Percentiles rank a stretch among this genome's conserved stretches.
Evolutionary conservation across 805 yeast genomes (phyloP).

Genomic region (Suhomyces canberraensis): DNA sequence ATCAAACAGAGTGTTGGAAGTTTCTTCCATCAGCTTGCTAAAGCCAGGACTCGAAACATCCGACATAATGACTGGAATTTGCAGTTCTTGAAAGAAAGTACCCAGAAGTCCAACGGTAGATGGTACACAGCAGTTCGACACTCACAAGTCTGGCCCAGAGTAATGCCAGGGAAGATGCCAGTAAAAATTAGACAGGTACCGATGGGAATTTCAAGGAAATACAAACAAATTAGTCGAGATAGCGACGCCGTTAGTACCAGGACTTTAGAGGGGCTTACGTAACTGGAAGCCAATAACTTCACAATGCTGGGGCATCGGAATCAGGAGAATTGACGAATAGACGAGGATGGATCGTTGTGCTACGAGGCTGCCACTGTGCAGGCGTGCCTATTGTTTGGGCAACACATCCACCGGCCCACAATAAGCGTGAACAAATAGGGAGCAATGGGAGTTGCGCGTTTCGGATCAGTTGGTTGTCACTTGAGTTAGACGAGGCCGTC

Average conservation of each 20-base stretch:
- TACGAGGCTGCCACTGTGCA: too few species aligned
- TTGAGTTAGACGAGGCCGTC: background rate
- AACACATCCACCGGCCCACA: too few species aligned
- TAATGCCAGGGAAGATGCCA: background rate
- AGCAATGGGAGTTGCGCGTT: too few species aligned
- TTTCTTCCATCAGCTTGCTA: slow-evolving; percentile 1
- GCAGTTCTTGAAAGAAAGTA: background rate
- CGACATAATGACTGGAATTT: background rate
- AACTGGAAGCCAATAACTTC: background rate
- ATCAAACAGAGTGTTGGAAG: slow-evolving; percentile 5
- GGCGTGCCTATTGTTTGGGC: too few species aligned
- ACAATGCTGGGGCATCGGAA: too few species aligned
- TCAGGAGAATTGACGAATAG: too few species aligned
- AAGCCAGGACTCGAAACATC: slow-evolving; percentile 1
- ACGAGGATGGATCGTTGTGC: too few species aligned
- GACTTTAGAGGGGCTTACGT: background rate
- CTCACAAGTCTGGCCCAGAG: too few species aligned
- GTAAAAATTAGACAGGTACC: background rate
- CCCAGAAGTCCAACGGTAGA: too few species aligned
- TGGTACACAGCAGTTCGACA: too few species aligned
- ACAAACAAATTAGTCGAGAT: background rate
- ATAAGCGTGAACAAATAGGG: too few species aligned
- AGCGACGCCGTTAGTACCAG: background rate
- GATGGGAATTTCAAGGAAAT: background rate
- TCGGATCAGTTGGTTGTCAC: background rate